Conservation (phyloP, 345 rosid species). For the Bruguiera gymnorhiza region DNA sequence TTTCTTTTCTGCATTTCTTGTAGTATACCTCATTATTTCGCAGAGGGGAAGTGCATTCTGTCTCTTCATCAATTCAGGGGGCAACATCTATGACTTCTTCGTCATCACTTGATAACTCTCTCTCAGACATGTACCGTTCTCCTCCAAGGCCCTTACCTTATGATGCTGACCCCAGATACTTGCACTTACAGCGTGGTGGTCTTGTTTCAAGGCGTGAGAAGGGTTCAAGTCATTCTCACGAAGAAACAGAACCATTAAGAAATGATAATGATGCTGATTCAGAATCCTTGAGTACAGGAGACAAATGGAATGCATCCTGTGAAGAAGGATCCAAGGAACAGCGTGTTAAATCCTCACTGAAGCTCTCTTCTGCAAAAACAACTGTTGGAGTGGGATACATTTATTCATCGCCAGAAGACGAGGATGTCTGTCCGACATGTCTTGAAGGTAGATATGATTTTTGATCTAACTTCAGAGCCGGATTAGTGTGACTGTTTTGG, state of each 20-base stretch:
- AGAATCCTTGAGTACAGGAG: slow-evolving; percentile 44
- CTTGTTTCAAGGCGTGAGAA: slow-evolving; percentile 70
- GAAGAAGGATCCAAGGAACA: slow-evolving; percentile 1
- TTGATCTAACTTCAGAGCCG: neutral
- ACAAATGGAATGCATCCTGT: slow-evolving; percentile 43
- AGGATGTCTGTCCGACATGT: slow-evolving; percentile 70
- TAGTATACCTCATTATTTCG: slow-evolving; percentile 68
- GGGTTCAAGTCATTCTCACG: slow-evolving; percentile 51
- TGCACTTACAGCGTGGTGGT: slow-evolving; percentile 59
- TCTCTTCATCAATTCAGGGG: slow-evolving; percentile 77
- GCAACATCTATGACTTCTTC: slow-evolving; percentile 59
- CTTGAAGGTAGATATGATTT: slow-evolving; percentile 61
- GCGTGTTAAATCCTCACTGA: slow-evolving; percentile 31
- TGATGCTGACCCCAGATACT: slow-evolving; percentile 56
- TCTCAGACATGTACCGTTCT: slow-evolving; percentile 79
- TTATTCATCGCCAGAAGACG: slow-evolving; percentile 49
- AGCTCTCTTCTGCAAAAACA: slow-evolving; percentile 31
- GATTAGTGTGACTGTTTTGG: too few relatives aligned
- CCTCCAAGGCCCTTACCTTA: slow-evolving; percentile 62
- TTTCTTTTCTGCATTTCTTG: slow-evolving; percentile 20
- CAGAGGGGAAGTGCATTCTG: slow-evolving; percentile 72
- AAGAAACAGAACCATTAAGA: slow-evolving; percentile 53
- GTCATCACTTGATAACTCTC: slow-evolving; percentile 70
- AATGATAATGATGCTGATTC: slow-evolving; percentile 40
- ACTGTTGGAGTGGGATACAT: slow-evolving; percentile 24